These are phyloP conservation scores for Mitragyna speciosa DNA, from an alignment of 257 asterid genomes.

Conservation along the genomic window DNA sequence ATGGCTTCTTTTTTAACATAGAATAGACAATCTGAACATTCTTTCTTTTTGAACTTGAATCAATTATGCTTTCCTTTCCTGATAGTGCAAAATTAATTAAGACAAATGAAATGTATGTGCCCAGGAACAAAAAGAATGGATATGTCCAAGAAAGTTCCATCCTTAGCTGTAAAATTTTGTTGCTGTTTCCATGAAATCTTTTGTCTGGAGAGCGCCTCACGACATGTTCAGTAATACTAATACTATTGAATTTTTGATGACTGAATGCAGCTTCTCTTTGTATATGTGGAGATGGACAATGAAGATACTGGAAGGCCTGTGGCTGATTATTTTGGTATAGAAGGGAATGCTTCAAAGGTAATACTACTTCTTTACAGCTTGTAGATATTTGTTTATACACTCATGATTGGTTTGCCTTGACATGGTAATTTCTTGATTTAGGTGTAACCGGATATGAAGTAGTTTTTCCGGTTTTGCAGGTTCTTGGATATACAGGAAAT, in stretches of 20 bases:
- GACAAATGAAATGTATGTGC: not conserved
- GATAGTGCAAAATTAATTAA: not conserved
- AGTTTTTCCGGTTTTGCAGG: slow-evolving; percentile 39
- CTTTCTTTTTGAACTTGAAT: not conserved
- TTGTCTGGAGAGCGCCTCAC: not conserved
- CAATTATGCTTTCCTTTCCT: not conserved
- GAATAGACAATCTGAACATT: not conserved
- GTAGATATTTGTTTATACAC: slow-evolving; percentile 1
- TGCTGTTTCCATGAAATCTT: not conserved
- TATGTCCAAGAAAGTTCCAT: not conserved
- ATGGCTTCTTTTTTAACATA: not conserved
- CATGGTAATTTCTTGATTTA: too few relatives aligned
- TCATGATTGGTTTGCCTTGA: slow-evolving; percentile 6
- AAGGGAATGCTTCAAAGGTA: slow-evolving; percentile 72
- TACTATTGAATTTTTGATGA: slow-evolving; percentile 16
- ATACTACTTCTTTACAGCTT: slow-evolving; percentile 6
- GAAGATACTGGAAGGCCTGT: slow-evolving; percentile 89
- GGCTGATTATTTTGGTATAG: slow-evolving; percentile 78
- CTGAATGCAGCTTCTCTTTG: slow-evolving; percentile 68
- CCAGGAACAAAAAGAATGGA: not conserved
- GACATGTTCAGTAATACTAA: slow-evolving; percentile 8
- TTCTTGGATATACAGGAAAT: slow-evolving; percentile 60
- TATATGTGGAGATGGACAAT: slow-evolving; percentile 65
- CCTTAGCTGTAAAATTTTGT: not conserved
- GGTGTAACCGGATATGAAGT: slow-evolving; percentile 17